These are phyloP conservation scores for Hypomyces rosellus DNA, from an alignment of 2,329 filamentous ascomycete species.

Conservation along the genomic window DNA sequence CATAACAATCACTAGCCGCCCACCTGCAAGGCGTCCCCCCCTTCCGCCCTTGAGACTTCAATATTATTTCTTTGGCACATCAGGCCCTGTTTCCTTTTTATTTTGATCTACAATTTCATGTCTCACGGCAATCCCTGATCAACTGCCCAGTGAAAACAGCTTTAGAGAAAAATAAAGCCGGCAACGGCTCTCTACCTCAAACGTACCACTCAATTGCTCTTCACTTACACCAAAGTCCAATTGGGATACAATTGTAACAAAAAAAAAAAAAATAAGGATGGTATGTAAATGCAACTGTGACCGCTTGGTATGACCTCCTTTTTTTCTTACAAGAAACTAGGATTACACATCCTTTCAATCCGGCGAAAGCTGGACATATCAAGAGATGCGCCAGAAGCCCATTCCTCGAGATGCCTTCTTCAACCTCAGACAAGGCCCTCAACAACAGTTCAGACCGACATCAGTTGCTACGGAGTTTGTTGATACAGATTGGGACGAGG, in stretches of 20 bases:
- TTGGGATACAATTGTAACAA: neutral
- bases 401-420: slow-evolving; percentile 54
- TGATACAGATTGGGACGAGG: slow-evolving; percentile 68
- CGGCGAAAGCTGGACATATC: slow-evolving; percentile 33
- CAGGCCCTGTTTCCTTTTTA: slow-evolving; percentile 28
- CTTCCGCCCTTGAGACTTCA: slow-evolving; percentile 36
- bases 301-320: neutral
- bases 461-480: slow-evolving; percentile 73
- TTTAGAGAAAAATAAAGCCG: slow-evolving; percentile 26
- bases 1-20: slow-evolving; percentile 46
- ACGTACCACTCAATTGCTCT: neutral
- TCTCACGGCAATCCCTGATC: slow-evolving; percentile 21
- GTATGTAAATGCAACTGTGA: slow-evolving; percentile 19
- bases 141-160: slow-evolving; percentile 12
- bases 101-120: slow-evolving; percentile 19
- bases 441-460: slow-evolving; percentile 46
- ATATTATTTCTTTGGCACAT: slow-evolving; percentile 27
- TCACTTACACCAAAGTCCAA: neutral
- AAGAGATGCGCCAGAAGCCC: slow-evolving; percentile 48
- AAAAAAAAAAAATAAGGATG: slow-evolving; percentile 25
- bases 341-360: slow-evolving; percentile 30
- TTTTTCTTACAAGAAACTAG: slow-evolving; percentile 18
- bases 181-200: slow-evolving; percentile 29
- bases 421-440: slow-evolving; percentile 43
- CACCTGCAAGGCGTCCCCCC: slow-evolving; percentile 27